Conservation (phyloP, 805 yeast species). For the Hagleromyces aurorensis region DNA sequence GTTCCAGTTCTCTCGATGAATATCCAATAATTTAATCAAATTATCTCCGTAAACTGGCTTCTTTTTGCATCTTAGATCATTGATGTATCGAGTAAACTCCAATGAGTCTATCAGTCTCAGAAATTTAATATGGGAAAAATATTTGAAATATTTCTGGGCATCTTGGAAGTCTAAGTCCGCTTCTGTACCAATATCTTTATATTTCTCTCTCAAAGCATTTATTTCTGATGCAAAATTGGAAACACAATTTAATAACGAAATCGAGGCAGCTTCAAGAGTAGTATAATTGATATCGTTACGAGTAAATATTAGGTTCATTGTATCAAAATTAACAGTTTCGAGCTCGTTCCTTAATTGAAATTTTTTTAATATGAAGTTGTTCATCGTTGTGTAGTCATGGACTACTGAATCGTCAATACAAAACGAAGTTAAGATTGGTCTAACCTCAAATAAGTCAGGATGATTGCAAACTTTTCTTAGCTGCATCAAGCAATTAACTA, state of each 20-base stretch:
- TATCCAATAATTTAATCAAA: slow-evolving; percentile 37
- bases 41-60: slow-evolving; percentile 64
- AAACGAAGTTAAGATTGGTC: slow-evolving; percentile 89
- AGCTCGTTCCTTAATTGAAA: slow-evolving; percentile 3
- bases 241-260: slow-evolving; percentile 41
- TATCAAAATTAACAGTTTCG: slow-evolving; percentile 40
- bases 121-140: slow-evolving; percentile 45
- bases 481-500: slow-evolving; percentile 96
- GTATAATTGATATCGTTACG: slow-evolving; percentile 36
- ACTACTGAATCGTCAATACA: slow-evolving; percentile 62
- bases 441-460: slow-evolving; percentile 90
- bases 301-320: slow-evolving; percentile 54
- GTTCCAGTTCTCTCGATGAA: slow-evolving; percentile 27
- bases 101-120: slow-evolving; percentile 43
- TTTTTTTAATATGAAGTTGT: slow-evolving; percentile 33
- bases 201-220: slow-evolving; percentile 32
- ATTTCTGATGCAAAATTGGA: slow-evolving; percentile 38
- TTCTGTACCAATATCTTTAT: slow-evolving; percentile 8
- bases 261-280: slow-evolving; percentile 40
- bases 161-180: slow-evolving; percentile 28
- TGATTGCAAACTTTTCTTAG: slow-evolving; percentile 93
- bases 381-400: slow-evolving; percentile 38
- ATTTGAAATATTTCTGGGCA: slow-evolving; percentile 52
- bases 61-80: slow-evolving; percentile 54
- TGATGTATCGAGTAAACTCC: slow-evolving; percentile 53